Evolutionary conservation across 257 asterid species (phyloP).

Genomic region (Solanum pimpinellifolium): DNA sequence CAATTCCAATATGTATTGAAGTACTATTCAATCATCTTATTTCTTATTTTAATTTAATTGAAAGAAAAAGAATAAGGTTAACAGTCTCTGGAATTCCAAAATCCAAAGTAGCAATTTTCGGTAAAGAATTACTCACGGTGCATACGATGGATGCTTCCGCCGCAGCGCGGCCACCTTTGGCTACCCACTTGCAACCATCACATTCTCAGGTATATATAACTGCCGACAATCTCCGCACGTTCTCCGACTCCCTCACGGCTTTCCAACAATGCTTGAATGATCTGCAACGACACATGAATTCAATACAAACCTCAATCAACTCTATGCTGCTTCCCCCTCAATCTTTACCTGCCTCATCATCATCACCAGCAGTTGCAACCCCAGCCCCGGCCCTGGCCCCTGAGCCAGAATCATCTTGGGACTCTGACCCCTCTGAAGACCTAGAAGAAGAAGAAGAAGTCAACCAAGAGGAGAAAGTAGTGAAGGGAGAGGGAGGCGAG

Average conservation of each 20-base stretch:
- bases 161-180: not conserved
- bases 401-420: slow-evolving; percentile 10
- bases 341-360: not conserved
- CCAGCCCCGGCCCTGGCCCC: slow-evolving; percentile 13
- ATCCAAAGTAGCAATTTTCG: not conserved
- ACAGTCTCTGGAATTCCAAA: not conserved
- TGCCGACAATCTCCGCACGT: not conserved
- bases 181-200: not conserved
- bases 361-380: not conserved
- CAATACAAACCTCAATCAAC: not conserved
- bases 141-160: not conserved
- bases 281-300: not conserved
- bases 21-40: no score
- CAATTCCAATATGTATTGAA: not conserved
- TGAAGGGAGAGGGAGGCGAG: not conserved
- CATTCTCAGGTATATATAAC: not conserved
- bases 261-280: not conserved
- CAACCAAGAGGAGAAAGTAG: not conserved
- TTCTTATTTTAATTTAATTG: no score
- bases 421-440: not conserved
- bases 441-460: not conserved
- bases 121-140: not conserved
- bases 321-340: not conserved
- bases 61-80: not conserved
- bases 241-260: not conserved